Evolutionary conservation across 2,329 filamentous ascomycete genomes (phyloP), one percentile per base, ranked within the genome.

Genomic region (Graphilbum fragrans): DNA sequence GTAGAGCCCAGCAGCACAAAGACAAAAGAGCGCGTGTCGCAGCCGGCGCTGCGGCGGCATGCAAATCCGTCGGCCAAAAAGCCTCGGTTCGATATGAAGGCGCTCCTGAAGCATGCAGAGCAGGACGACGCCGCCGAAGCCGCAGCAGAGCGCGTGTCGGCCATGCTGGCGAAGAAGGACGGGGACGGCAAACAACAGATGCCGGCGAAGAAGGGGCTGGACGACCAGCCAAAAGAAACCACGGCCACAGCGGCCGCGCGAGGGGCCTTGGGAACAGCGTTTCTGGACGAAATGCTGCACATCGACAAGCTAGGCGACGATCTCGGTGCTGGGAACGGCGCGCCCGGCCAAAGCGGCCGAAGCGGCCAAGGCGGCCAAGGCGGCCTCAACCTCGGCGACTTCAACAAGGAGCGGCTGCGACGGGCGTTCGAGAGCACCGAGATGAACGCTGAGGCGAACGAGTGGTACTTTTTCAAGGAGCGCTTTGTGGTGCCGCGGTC

Each of bases 11-110:
- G 31, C 31, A n/a, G 9, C 10, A 32, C 16, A 9, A 32, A 32
- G 6, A 32, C 31, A 32, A 32, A 38, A n/a, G 29, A 35, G 10
- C 14, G 18, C 4, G 63, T 65, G 35, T 61, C 67, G 31, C 31
- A 9, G 31, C 31, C 31, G n/a, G n/a, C n/a, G n/a, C n/a, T n/a
- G n/a, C n/a, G n/a, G n/a, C n/a, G n/a, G n/a, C n/a, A n/a, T n/a
- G n/a, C n/a, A n/a, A n/a, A n/a, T n/a, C n/a, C n/a, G n/a, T n/a
- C n/a, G n/a, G n/a, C 32, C n/a, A 17, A 34, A 16, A 73, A 69
- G 51, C 77, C 80, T 56, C 78, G 72, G 48, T 80, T 79, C 47
- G 73, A 80, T 41, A 58, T 86, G 42, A 73, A 75, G 44, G 66
- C 71, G 1, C 64, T 87, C 9, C 64, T 80, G 33, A 71, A 65